Percentiles rank a stretch among this genome's conserved stretches.
phyloP scores from a whole-genome alignment of 495 filamentous ascomycete genomes.

The Pyrenopolyporus hunteri region DNA sequence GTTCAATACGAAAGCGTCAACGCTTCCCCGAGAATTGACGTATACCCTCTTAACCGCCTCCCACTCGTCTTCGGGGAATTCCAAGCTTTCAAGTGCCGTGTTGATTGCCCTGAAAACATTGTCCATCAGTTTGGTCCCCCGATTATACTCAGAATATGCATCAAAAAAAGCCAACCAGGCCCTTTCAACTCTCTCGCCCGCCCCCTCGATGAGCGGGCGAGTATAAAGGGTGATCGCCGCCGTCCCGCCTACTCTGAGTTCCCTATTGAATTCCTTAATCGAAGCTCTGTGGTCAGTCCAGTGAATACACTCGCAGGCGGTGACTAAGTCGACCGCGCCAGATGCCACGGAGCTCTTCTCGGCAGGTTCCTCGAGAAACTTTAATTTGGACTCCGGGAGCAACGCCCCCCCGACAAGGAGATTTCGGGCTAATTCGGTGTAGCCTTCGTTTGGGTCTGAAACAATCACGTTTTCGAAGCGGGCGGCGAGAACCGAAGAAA shows the following conservation, averaged over 20 bases:
- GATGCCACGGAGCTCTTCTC: conserved; percentile 36
- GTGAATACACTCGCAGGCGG: conserved; percentile 40
- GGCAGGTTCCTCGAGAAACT: conserved; percentile 35
- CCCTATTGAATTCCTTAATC: conserved; percentile 26
- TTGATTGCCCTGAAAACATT: not conserved
- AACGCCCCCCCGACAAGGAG: conserved; percentile 18
- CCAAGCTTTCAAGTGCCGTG: conserved; percentile 13
- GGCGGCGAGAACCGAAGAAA: conserved; percentile 33
- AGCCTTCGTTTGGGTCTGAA: conserved; percentile 42
- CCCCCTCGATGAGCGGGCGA: conserved; percentile 13
- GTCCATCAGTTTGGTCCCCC: not conserved
- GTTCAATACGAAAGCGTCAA: conserved; percentile 19
- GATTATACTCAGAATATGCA: not conserved
- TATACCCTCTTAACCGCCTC: conserved; percentile 29
- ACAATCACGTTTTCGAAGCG: conserved; percentile 34
- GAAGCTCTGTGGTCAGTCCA: conserved; percentile 18
- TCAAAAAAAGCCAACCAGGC: conserved; percentile 17
- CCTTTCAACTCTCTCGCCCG: not conserved
- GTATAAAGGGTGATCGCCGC: conserved; percentile 26
- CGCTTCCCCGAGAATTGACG: conserved; percentile 26
- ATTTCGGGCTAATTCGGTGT: conserved; percentile 26
- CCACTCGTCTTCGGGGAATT: conserved; percentile 33
- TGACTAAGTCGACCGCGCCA: conserved; percentile 31
- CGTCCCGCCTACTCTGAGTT: conserved; percentile 31
- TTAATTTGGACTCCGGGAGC: conserved; percentile 32